Evolutionary conservation across 108 stramenopile species (phyloP), one percentile per base, ranked within the genome.

Genomic region (Licmophora abbreviata): DNA sequence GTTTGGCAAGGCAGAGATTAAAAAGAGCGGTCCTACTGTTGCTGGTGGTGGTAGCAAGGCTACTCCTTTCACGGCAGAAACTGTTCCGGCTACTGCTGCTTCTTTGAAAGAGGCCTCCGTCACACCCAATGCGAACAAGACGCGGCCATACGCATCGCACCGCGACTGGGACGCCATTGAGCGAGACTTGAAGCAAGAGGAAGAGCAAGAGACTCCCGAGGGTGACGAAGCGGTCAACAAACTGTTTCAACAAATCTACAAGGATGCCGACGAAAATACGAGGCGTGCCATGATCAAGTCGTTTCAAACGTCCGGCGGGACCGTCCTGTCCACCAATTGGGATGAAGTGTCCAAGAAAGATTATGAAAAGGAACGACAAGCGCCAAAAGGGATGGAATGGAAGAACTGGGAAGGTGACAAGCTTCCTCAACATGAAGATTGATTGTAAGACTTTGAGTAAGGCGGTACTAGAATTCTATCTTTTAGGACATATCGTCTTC

Each of bases 251-350:
- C 69, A 94, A 25, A 98, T 99, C 36, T 98, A 98, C 61, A 63
- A 59, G 33, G 71, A 93, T 60, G 95, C 94, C 29, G 60, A 64
- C 56, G 86, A 90, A 28, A 91, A 95, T 21, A 97, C 96, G 1
- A 58, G 83, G 23, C 74, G 94, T 33, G 96, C 96, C 26, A 99
- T 99, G 99, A 72, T 94, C 59, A 99, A 99, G 63, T 77, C 74
- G 35, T 97, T 92, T 62, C 97, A 98, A 59, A 97, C 96, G 8
- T 87, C 81, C 5, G 97, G 97, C 12, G 99, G 99, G 24, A 97
- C 96, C 3, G 88, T 88, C 1, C 71, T 99, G 54, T 83, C 80
- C 17, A 96, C 95, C 21, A 98, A 99, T 66, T 99, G 99, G 99
- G 72, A 89, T 45, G 99, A 99, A 68, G 99, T 99, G 11, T 63